Conservation (phyloP, 2,329 filamentous ascomycete species). For the Neopestalotiopsis sp. region DNA sequence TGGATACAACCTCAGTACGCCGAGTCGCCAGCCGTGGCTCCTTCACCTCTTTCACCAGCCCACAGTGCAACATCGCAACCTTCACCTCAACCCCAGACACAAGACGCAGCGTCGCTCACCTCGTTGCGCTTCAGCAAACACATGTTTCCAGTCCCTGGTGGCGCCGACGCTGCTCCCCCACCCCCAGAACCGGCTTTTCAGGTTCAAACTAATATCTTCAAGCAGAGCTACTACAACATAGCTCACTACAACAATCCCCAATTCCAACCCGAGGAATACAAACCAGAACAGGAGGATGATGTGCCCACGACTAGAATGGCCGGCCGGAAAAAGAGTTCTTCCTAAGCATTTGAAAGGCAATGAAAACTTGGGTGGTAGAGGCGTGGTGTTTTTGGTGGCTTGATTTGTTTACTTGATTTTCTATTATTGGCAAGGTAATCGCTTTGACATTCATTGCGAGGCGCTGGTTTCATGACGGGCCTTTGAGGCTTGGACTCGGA, state of each 20-base stretch:
- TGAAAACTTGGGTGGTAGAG: slow-evolving; percentile 26
- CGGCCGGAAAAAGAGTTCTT: slow-evolving; percentile 35
- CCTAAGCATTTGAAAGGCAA: slow-evolving; percentile 32
- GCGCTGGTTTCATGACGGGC: background rate
- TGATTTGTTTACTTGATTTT: background rate
- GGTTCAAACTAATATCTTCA: slow-evolving; percentile 61
- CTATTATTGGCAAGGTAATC: background rate
- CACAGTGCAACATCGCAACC: slow-evolving; percentile 39
- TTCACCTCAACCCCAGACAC: slow-evolving; percentile 34
- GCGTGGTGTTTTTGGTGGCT: slow-evolving; percentile 13
- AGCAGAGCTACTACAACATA: slow-evolving; percentile 70
- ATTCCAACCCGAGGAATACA: slow-evolving; percentile 62
- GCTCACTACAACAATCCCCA: slow-evolving; percentile 72
- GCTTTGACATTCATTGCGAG: background rate
- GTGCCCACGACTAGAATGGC: slow-evolving; percentile 29
- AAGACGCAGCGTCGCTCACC: slow-evolving; percentile 34
- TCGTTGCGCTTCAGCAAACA: slow-evolving; percentile 60
- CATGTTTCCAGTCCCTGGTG: slow-evolving; percentile 46
- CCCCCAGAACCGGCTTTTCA: slow-evolving; percentile 53
- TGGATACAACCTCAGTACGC: slow-evolving; percentile 44
- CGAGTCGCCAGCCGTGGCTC: slow-evolving; percentile 34
- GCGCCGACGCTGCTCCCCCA: slow-evolving; percentile 41
- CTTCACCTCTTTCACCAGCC: slow-evolving; percentile 23
- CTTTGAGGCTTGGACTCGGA: background rate
- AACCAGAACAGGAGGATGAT: slow-evolving; percentile 45